Evolutionary conservation across 805 yeast species (phyloP).

Genomic region (Ogataea ganodermae): DNA sequence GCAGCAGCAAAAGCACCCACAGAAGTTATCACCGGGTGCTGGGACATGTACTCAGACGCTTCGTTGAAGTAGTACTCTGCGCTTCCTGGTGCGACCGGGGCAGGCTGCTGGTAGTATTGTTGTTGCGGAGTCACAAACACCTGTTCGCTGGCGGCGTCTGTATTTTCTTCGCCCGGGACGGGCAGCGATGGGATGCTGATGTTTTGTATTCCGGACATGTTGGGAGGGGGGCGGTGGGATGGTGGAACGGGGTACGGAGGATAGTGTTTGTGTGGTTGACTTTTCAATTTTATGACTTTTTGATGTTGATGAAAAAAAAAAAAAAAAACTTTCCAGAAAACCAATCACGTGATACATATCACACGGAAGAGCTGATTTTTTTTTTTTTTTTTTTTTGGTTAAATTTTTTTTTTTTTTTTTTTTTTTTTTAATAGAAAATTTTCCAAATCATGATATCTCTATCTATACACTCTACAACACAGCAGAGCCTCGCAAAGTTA

Average conservation of each 20-base stretch:
- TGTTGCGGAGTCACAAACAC: constrained; percentile 18
- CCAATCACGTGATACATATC: not conserved
- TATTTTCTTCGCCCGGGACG: constrained; percentile 51
- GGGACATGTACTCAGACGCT: constrained; percentile 58
- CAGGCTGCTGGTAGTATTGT: constrained; percentile 28
- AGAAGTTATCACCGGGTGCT: constrained; percentile 76
- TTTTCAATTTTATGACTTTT: not conserved
- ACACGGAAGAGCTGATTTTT: not conserved
- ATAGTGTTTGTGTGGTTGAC: not conserved
- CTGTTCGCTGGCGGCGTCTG: constrained; percentile 18
- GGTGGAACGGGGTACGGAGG: not conserved
- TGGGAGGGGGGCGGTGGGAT: not conserved
- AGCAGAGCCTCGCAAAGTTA: not conserved
- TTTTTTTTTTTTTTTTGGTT: not conserved
- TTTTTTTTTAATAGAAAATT: constrained; percentile 3
- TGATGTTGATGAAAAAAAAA: not conserved
- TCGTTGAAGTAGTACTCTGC: constrained; percentile 68
- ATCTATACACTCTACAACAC: not conserved
- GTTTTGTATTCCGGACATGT: constrained; percentile 34
- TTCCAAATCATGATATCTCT: not conserved
- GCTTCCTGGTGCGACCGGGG: constrained; percentile 36
- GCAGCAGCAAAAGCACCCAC: constrained; percentile 66
- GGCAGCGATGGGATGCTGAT: constrained; percentile 59
- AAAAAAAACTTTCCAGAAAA: not conserved
- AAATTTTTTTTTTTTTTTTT: constrained; percentile 4